Conservation (phyloP, 2,329 filamentous ascomycete species). For the Trichoderma harzianum region DNA sequence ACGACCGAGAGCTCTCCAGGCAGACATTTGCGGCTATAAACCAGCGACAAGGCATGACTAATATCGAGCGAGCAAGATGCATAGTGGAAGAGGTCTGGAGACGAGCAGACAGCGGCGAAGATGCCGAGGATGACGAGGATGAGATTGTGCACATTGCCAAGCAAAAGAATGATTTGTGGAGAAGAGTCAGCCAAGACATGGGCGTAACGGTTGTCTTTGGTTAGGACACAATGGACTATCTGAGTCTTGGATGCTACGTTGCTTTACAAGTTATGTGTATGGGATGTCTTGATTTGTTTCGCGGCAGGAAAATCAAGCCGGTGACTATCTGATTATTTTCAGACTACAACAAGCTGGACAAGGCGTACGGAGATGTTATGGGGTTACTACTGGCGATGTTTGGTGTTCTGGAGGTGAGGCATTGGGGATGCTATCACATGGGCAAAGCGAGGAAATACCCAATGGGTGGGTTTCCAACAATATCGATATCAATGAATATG, state of each 20-base stretch:
- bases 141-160: constrained; percentile 22
- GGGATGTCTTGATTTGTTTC: not conserved
- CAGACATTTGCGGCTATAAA: constrained; percentile 52
- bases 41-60: constrained; percentile 61
- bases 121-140: constrained; percentile 21
- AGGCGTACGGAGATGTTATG: not conserved
- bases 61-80: constrained; percentile 59
- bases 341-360: not conserved
- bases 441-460: not conserved
- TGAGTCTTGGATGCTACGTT: not conserved
- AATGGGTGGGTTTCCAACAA: not conserved
- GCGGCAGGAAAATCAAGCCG: not conserved
- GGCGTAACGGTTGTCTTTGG: constrained; percentile 60
- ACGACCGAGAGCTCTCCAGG: constrained; percentile 50
- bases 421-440: not conserved
- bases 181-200: constrained; percentile 55
- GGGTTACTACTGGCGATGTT: not conserved
- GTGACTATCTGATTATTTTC: not conserved
- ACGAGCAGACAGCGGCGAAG: constrained; percentile 41
- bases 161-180: constrained; percentile 46
- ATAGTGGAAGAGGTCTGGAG: constrained; percentile 62
- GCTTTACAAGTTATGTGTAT: not conserved
- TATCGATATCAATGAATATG: not conserved
- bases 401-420: not conserved
- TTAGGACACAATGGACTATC: constrained; percentile 29